Conservation (phyloP, 345 rosid genomes). For the Atalantia buxifolia region DNA sequence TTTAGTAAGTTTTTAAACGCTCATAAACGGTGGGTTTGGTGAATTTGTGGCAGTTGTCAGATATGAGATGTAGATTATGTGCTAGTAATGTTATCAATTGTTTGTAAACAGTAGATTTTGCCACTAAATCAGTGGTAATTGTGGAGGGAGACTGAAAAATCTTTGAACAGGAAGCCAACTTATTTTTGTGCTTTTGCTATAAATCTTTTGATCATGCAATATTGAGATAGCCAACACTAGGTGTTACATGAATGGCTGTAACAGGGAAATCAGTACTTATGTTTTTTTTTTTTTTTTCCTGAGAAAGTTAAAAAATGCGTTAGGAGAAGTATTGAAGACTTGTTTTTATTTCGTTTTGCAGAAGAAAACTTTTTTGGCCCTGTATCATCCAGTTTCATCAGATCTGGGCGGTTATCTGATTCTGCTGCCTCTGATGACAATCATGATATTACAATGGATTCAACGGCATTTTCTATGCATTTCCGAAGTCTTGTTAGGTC, state of each 20-base stretch:
- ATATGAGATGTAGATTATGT: neutral
- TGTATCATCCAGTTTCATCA: conserved; percentile 75
- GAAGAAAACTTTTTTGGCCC: conserved; percentile 86
- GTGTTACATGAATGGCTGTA: neutral
- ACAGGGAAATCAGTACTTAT: neutral
- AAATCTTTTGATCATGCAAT: neutral
- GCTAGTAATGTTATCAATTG: neutral
- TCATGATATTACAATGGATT: conserved; percentile 89
- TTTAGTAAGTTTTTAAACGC: neutral
- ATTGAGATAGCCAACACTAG: neutral
- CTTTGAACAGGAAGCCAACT: neutral
- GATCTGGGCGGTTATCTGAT: conserved; percentile 64
- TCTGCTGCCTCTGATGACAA: conserved; percentile 63
- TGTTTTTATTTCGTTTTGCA: conserved; percentile 20
- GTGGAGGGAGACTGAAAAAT: neutral
- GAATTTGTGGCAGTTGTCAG: neutral
- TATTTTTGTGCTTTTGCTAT: neutral
- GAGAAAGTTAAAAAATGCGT: neutral
- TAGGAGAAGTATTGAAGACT: conserved; percentile 16
- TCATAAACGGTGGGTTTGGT: neutral
- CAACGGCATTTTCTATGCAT: conserved; percentile 91
- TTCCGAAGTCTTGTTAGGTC: conserved; percentile 75
- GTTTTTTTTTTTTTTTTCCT: neutral
- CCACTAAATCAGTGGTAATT: neutral
- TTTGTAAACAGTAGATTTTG: neutral